Base-by-base conservation (phyloP, 495 filamentous ascomycete species). In the Penicillium herquei region DNA sequence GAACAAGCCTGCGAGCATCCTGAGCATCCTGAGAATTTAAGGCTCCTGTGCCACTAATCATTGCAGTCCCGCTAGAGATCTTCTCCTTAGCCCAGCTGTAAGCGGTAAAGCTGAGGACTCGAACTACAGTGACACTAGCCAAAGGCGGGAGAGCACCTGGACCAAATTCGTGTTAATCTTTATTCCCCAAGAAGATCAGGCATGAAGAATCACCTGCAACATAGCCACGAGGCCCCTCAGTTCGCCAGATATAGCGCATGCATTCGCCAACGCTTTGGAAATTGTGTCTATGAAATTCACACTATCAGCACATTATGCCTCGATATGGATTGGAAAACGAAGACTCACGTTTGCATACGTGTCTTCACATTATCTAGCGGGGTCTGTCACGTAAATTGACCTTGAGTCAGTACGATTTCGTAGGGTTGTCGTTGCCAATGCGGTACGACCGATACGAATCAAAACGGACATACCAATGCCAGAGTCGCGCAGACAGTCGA, bases 21-120 rank as follows among this genome's bases (percentile, higher is more conserved):
- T 26, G 21, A 26, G 21, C 21, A 4, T 87, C 80, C 5, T 78
- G 77, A 59, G 92, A 76, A 16, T 91, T 90, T 40, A 88, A 87
- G 44, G 79, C 75, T 21, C 88, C 89, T 43, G 86, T 85, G 51
- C 84, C 72, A 34, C 63, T 54, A 39, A 74, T 57, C n/a, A 73
- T 56, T 26, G 21, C 21, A 26, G 21, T 26, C 9, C 65, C 61
- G 7, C 68, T 67, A 37, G 89, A 85, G 62, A 92, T 87, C 10
- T 75, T 71, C 69, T 90, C 84, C 72, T 96, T 96, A 39, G 89
- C 87, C 37, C 80, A 81, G 69, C 91, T 90, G 75, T 97, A 97
- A 51, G 93, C 87, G 34, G 90, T 92, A 67, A 97, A 96, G n/a
- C 90, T 94, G 48, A 96, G 81, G 16, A 93, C 94, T 35, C 92